Percentiles rank a stretch among this genome's conserved stretches.
Conservation (phyloP, 2,329 filamentous ascomycete species). For the Fonsecaea multimorphosa region DNA sequence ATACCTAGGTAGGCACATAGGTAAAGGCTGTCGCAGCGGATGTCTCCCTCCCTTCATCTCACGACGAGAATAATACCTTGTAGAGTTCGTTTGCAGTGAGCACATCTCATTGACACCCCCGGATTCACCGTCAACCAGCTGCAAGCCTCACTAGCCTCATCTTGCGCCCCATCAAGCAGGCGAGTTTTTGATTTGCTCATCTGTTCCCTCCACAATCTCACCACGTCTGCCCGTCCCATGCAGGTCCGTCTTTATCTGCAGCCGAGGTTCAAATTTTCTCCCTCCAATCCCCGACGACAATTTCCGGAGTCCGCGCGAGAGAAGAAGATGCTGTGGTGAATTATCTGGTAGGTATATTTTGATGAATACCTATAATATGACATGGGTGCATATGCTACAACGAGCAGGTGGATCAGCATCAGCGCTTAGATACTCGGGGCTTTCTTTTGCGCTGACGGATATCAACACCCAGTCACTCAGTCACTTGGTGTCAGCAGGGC, state of each 20-base stretch:
- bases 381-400: background rate
- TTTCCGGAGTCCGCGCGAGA: background rate
- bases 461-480: too few species aligned
- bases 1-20: too few species aligned
- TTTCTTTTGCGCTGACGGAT: background rate
- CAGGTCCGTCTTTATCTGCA: background rate
- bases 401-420: background rate
- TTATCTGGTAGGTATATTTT: too few species aligned
- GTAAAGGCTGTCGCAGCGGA: background rate
- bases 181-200: background rate
- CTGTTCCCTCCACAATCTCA: background rate
- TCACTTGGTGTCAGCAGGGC: background rate
- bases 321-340: background rate
- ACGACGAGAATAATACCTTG: background rate
- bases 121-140: background rate
- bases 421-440: background rate
- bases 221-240: background rate
- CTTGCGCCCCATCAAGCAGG: background rate
- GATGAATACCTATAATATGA: too few species aligned
- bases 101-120: background rate
- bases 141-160: too few species aligned
- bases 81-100: background rate
- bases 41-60: background rate
- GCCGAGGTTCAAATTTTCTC: background rate
- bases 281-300: background rate